These are phyloP conservation scores for Gossypium trilobum DNA, from an alignment of 441 rosid species.

Conservation along the genomic window DNA sequence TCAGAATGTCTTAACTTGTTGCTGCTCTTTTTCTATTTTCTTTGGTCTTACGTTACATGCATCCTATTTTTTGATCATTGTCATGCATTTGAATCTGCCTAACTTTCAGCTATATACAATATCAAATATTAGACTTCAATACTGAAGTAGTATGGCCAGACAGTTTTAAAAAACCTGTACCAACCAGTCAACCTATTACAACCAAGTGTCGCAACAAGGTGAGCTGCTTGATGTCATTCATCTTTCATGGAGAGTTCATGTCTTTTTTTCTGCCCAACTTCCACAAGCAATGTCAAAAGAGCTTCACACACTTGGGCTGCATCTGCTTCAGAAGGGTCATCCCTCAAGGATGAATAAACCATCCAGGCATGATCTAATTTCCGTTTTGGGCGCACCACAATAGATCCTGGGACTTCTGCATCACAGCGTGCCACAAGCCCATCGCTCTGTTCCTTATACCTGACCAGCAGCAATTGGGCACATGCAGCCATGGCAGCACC, in stretches of 20 bases:
- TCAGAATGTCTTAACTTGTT: not conserved
- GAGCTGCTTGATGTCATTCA: slow-evolving; percentile 23
- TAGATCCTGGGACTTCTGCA: slow-evolving; percentile 88
- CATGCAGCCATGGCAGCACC: slow-evolving; percentile 98
- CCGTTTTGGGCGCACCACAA: slow-evolving; percentile 66
- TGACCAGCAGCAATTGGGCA: slow-evolving; percentile 66
- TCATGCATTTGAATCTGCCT: not conserved
- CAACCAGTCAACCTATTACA: not conserved
- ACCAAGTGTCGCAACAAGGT: not conserved
- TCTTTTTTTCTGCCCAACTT: slow-evolving; percentile 51
- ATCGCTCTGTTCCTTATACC: slow-evolving; percentile 85
- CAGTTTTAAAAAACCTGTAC: not conserved
- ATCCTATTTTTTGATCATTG: not conserved
- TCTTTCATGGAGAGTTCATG: slow-evolving; percentile 41
- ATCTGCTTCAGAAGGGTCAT: slow-evolving; percentile 55
- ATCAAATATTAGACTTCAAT: not conserved
- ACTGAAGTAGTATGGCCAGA: not conserved
- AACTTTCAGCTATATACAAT: slow-evolving; percentile 2
- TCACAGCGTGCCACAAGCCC: slow-evolving; percentile 84
- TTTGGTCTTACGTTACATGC: not conserved
- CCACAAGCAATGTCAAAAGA: slow-evolving; percentile 66
- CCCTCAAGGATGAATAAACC: slow-evolving; percentile 79
- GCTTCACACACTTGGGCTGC: slow-evolving; percentile 92
- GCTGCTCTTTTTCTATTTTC: not conserved
- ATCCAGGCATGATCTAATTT: slow-evolving; percentile 93